Evolutionary conservation across 345 rosid species (phyloP), one percentile per base, ranked within the genome.

Genomic region (Gynandropsis gynandra): DNA sequence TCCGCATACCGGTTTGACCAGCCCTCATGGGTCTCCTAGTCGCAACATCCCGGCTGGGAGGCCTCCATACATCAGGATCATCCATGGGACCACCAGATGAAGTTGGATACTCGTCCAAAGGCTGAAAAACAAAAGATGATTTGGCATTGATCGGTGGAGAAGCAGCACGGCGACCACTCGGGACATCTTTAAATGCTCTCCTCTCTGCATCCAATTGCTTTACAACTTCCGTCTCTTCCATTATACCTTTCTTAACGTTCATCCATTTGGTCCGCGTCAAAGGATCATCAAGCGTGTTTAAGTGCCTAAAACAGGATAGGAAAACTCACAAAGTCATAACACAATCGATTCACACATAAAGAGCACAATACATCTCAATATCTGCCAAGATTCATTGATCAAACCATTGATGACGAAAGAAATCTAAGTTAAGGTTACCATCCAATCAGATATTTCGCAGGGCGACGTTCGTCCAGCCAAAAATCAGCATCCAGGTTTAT

Each of bases 41-140:
- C 1, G 77, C 2, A 46, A 82, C 70, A 54, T 88, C 99, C 38
- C 89, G 80, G 29, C 90, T 88, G 5, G 94, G 99, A n/a, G 97
- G 97, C 78, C 95, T 75, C 99, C 99, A 93, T 21, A 93, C 97
- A 83, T 93, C 99, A 69, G 97, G 99, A 59, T 93, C 99, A 70
- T 88, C 97, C 71, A 88, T 69, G 5, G 90, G 71, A 62, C 72
- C 80, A 60, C 83, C 80, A 1, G 95, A 93, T 8, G 98, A 88
- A 54, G 92, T 78, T 1, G 90, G 95, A 67, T 88, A 93, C 78
- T 93, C 99, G 72, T 88, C 99, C 46, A 93, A 68, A 0, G 99
- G 97, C 72, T 93, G 99, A 65, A 93, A 93, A 41, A 88, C 87
- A 72, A 93, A 93, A 3, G 88, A 81, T 0, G 99, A 78, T 64